Percentiles rank a stretch among this genome's conserved stretches.
Conservation (phyloP, 495 filamentous ascomycete genomes). For the Gamarada debralockiae region DNA sequence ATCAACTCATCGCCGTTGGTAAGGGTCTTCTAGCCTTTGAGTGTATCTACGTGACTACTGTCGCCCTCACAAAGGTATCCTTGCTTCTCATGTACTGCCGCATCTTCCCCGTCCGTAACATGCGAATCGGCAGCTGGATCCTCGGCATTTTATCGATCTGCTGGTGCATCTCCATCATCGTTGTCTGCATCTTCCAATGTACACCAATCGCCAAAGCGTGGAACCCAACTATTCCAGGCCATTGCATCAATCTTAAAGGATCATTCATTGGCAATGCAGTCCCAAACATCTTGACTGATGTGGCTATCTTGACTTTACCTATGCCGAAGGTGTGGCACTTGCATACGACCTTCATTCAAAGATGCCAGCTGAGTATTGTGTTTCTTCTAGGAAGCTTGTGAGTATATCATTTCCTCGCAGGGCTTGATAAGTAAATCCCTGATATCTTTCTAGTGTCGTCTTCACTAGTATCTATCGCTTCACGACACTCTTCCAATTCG, state of each 20-base stretch:
- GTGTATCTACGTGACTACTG: no score
- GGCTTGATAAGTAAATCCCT: no score
- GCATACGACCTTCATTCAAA: slow-evolving; percentile 24
- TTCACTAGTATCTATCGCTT: slow-evolving; percentile 19
- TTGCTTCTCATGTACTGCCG: slow-evolving; percentile 1
- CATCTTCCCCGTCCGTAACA: neutral
- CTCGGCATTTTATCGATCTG: neutral
- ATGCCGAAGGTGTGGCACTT: slow-evolving; percentile 32
- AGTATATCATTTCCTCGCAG: no score
- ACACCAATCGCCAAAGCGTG: neutral
- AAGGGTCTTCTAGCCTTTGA: no score
- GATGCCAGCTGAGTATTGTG: slow-evolving; percentile 19
- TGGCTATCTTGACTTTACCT: slow-evolving; percentile 38
- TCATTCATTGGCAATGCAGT: slow-evolving; percentile 32
- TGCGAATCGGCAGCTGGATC: neutral
- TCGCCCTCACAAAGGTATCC: neutral
- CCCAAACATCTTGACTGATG: slow-evolving; percentile 40
- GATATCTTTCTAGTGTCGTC: no score
- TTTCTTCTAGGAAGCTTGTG: slow-evolving; percentile 31
- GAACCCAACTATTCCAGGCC: neutral
- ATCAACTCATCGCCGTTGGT: no score
- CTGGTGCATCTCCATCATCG: neutral
- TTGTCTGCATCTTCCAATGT: neutral
- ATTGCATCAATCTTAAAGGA: slow-evolving; percentile 4
- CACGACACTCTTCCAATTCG: slow-evolving; percentile 7